Base-by-base conservation (phyloP, 768 basidiomycete species). In the Amyloporia xantha region DNA sequence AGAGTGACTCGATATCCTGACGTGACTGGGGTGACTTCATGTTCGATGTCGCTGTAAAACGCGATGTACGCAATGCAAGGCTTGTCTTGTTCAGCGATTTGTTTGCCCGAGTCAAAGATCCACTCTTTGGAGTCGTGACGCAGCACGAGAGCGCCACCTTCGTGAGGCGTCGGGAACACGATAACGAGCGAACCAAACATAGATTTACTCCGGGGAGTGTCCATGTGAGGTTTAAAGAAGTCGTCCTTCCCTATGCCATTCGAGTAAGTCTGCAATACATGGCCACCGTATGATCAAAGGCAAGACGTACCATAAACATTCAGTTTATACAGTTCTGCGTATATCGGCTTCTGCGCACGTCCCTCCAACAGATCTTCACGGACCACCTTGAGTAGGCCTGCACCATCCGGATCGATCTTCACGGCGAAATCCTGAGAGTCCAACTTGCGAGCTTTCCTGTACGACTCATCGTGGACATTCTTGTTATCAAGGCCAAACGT, bases 171-270 rank as follows among this genome's bases (percentile, higher is more conserved):
- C 13, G 77, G 77, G 43, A 77, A 68, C 27, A 79, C 53, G 1
- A 79, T n/a, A n/a, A n/a, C 71, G 7, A 82, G 67, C 1, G 78
- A 78, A 1, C 73, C 77, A 30, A 81, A 72, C 70, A 78, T 77
- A 23, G 56, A 54, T 6, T 65, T 62, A 6, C 62, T 56, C 6
- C 71, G 69, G 4, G 73, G 75, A 0, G 76, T 76, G 49, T 78
- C 78, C 36, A 70, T 65, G 53, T 77, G 77, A 1, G 71, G 35
- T 53, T 75, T 76, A 66, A 78, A 79, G 56, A 75, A 77, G 0
- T 68, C 68, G 9, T 64, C 75, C 40, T 67, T 55, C 1, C 65
- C 73, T 74, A 43, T n/a, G 19, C 30, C 9, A 7, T 33, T 33
- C 15, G 30, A 15, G 7, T 15, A 33, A 33, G 30, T 15, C 30